Evolutionary conservation across 805 yeast species (phyloP), one percentile per base, ranked within the genome.

Genomic region (Yarrowia sp.): DNA sequence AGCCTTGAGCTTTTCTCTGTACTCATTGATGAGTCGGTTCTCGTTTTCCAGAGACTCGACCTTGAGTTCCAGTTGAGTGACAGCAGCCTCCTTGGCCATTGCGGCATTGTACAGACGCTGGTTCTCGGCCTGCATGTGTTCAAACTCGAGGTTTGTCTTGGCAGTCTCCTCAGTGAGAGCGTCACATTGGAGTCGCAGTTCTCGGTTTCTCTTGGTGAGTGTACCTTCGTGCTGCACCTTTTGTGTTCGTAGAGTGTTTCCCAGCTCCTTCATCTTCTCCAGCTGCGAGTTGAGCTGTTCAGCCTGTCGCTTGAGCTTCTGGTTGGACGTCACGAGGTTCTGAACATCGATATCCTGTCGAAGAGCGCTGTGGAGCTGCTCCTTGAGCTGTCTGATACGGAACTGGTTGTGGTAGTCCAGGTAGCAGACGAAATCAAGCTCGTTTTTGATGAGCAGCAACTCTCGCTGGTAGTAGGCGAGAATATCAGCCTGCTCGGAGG

Each of bases 391-490:
- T 19, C 76, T 73, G n/a, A 77, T 74, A 8, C 80, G 75, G 41
- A 76, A 78, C 71, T 83, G 82, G 68, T 79, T 80, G 70, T 85
- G 79, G 64, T 83, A 80, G 61, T 84, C 84, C 72, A 86, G 74
- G 75, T 85, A 87, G 61, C 82, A 81, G 3, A 85, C 79, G 72
- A 89, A 88, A 61, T 87, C 89, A 46, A 86, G 78, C 74, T 88
- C 92, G 74, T 88, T 89, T 65, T 82, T 82, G 69, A 82, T 72
- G 45, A 88, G 78, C 68, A 88, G 75, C 15, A 87, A 77, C 73
- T 89, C 91, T 69, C 91, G 79, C 68, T 85, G 85, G 70, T 84
- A 86, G 71, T 82, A 86, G 46, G 83, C 83, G 14, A 82, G 59
- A 26, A 68, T 56, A 10, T 69, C 69, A 3, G 50, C 16, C n/a